A percentile compares a stretch with the other conserved stretches of the same genome.
Conservation (phyloP, 2,329 filamentous ascomycete genomes). For the Escovopsis sp. region DNA sequence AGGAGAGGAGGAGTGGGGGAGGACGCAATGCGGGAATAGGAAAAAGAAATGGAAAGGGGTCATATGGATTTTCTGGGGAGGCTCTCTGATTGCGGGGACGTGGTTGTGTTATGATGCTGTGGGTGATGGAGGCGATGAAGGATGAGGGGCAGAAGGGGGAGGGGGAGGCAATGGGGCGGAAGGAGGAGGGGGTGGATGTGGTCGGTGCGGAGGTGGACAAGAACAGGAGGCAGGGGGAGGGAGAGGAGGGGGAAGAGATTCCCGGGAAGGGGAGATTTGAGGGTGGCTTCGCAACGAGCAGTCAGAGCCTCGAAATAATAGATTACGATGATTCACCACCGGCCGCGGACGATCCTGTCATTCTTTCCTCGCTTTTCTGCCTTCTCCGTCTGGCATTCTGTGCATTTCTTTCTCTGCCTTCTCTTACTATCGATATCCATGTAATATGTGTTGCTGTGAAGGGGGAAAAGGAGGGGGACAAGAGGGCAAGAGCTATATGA, state of each 20-base stretch:
- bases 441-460: neutral
- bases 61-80: constrained; percentile 2
- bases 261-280: constrained; percentile 10
- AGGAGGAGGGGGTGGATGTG: too few relatives aligned
- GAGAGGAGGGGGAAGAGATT: constrained; percentile 8
- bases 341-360: neutral
- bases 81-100: constrained; percentile 5
- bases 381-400: neutral
- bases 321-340: constrained; percentile 19
- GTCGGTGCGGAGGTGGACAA: too few relatives aligned
- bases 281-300: constrained; percentile 16
- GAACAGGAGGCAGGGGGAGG: constrained; percentile 2
- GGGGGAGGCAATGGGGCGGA: too few relatives aligned
- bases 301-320: constrained; percentile 22
- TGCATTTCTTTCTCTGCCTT: neutral
- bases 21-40: constrained; percentile 4
- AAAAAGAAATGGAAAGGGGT: constrained; percentile 3
- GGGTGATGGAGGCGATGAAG: too few relatives aligned
- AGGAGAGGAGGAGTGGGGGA: constrained; percentile 3
- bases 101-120: too few relatives aligned
- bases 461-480: neutral
- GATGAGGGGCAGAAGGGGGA: too few relatives aligned
- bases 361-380: neutral
- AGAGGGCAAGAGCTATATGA: neutral
- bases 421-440: neutral